Conservation (phyloP, 108 stramenopile genomes). For the Nitzschia sp. region DNA sequence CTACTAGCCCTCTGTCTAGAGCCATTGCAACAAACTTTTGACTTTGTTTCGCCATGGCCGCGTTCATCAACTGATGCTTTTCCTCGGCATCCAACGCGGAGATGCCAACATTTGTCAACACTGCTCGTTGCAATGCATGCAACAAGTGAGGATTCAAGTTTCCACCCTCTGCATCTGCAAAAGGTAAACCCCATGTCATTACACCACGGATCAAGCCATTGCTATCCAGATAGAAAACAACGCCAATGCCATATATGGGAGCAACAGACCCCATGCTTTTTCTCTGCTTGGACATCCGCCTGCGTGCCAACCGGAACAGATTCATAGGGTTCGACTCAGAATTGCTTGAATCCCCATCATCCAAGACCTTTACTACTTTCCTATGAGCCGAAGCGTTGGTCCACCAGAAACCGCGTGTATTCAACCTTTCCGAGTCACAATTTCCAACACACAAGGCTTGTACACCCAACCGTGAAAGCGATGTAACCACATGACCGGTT, state of each 20-base stretch:
- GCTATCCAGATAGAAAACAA: conserved; percentile 77
- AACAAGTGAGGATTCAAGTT: conserved; percentile 54
- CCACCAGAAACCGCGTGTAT: conserved; percentile 86
- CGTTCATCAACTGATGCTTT: conserved; percentile 52
- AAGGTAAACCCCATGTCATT: conserved; percentile 86
- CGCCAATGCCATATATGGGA: conserved; percentile 76
- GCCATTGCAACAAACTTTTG: conserved; percentile 58
- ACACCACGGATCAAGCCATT: conserved; percentile 72
- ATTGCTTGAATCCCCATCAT: conserved; percentile 19
- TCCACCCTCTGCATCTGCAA: conserved; percentile 39
- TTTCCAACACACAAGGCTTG: conserved; percentile 73
- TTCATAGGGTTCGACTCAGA: background rate
- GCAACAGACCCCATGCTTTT: conserved; percentile 6
- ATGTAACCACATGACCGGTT: conserved; percentile 19
- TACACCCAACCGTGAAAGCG: conserved; percentile 62
- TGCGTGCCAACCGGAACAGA: background rate
- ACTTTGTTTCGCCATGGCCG: conserved; percentile 56
- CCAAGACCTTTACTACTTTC: conserved; percentile 33
- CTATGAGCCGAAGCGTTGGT: conserved; percentile 68
- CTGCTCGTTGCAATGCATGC: conserved; percentile 52
- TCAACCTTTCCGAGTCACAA: conserved; percentile 75
- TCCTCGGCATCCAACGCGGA: conserved; percentile 60
- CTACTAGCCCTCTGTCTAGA: conserved; percentile 27
- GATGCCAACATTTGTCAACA: conserved; percentile 67
- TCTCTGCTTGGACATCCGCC: conserved; percentile 5